Percentiles rank a stretch among this genome's conserved stretches.
Conservation (phyloP, 352 stramenopile genomes). For the Pythium pectinolyticum region DNA sequence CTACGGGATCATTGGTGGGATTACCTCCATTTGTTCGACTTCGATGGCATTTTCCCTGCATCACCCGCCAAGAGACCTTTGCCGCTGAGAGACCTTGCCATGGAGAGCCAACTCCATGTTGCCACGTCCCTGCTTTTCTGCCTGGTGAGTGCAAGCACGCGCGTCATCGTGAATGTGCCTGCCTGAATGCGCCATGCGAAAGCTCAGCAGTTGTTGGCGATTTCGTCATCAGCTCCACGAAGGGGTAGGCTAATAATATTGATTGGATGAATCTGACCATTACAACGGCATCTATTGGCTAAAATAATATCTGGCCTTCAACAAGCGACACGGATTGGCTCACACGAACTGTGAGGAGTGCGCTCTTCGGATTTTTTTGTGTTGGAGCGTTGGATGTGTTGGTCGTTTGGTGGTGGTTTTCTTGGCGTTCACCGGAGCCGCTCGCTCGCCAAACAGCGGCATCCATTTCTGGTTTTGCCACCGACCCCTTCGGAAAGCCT, state of each 20-base stretch:
- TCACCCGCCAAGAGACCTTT: no score
- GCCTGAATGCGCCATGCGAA: not conserved
- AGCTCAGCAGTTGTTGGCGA: not conserved
- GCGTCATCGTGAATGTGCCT: constrained; percentile 10
- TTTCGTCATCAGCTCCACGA: constrained; percentile 17
- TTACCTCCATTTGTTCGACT: no score
- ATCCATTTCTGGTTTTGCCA: constrained; percentile 29
- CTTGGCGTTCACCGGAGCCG: not conserved
- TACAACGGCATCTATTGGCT: not conserved
- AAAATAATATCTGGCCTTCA: constrained; percentile 5
- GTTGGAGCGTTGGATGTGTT: constrained; percentile 4
- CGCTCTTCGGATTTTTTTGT: constrained; percentile 6
- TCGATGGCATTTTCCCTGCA: no score
- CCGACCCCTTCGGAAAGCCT: constrained; percentile 3
- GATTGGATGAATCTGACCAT: constrained; percentile 16
- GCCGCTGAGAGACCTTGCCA: not conserved
- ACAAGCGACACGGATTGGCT: constrained; percentile 14
- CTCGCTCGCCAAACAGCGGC: not conserved
- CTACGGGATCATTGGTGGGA: no score
- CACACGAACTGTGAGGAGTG: not conserved
- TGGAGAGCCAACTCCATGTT: not conserved
- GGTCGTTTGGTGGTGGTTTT: not conserved
- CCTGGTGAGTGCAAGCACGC: not conserved
- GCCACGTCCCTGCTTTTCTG: not conserved
- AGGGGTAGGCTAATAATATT: constrained; percentile 7